Evolutionary conservation across 148 eudicot species (phyloP).

Genomic region (Rhododendron simsii): DNA sequence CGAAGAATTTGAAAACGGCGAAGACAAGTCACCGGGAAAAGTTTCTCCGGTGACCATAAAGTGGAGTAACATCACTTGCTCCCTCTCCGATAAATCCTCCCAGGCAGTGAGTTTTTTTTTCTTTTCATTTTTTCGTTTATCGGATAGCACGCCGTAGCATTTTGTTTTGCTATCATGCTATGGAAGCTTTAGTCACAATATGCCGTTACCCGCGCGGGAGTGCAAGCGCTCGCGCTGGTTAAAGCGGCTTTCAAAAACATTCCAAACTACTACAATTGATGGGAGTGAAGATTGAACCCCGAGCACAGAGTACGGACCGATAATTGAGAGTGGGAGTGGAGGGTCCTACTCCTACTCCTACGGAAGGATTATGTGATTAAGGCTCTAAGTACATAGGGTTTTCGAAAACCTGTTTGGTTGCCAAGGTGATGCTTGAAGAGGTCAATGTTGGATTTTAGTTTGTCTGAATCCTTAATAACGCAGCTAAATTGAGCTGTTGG

Average conservation of each 20-base stretch:
- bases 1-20: slow-evolving; percentile 20
- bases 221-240: not conserved
- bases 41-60: slow-evolving; percentile 73
- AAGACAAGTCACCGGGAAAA: slow-evolving; percentile 38
- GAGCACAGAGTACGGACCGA: not conserved
- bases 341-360: not conserved
- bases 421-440: not conserved
- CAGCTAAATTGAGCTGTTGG: not conserved
- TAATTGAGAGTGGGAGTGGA: not conserved
- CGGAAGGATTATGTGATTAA: not conserved
- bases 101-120: not conserved
- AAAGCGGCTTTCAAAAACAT: not conserved
- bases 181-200: not conserved
- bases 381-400: not conserved
- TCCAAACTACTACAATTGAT: not conserved
- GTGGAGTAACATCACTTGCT: slow-evolving; percentile 74
- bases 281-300: not conserved
- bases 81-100: slow-evolving; percentile 37
- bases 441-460: not conserved
- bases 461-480: not conserved
- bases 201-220: not conserved
- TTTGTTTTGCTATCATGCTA: not conserved
- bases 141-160: not conserved
- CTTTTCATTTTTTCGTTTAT: not conserved
- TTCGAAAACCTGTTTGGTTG: not conserved